Conservation (phyloP, 1,284 basidiomycete species). For the Malassezia vespertilionis region DNA sequence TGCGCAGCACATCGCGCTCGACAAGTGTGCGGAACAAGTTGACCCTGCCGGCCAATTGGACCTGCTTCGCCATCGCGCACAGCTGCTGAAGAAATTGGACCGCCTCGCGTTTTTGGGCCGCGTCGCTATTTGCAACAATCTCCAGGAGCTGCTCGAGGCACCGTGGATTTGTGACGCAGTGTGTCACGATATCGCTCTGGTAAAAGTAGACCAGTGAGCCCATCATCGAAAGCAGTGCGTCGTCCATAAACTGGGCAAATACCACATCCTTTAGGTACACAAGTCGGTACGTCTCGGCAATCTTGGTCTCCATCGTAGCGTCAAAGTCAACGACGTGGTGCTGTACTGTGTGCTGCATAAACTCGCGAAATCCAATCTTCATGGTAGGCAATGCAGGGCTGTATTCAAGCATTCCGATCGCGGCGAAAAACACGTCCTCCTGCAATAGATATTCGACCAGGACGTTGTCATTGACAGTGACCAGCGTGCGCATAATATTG, state of each 20-base stretch:
- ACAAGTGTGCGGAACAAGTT: conserved; percentile 77
- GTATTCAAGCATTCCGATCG: conserved; percentile 94
- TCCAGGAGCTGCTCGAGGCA: conserved; percentile 70
- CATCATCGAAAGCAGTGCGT: conserved; percentile 90
- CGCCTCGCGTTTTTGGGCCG: conserved; percentile 26
- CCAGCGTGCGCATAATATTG: conserved; percentile 86
- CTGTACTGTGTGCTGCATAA: conserved; percentile 65
- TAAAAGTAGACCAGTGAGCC: conserved; percentile 97
- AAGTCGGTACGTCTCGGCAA: conserved; percentile 90
- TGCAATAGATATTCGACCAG: conserved; percentile 90
- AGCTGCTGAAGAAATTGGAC: conserved; percentile 76
- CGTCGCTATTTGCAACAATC: conserved; percentile 40
- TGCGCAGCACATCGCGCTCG: conserved; percentile 75
- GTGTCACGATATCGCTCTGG: conserved; percentile 91
- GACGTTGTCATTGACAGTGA: conserved; percentile 85
- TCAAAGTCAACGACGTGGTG: conserved; percentile 52
- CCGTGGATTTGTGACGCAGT: conserved; percentile 66
- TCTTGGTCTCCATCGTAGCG: conserved; percentile 51
- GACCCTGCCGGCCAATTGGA: conserved; percentile 76
- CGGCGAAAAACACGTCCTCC: conserved; percentile 81
- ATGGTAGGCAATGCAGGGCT: conserved; percentile 89
- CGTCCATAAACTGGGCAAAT: conserved; percentile 82
- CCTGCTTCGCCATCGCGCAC: conserved; percentile 88
- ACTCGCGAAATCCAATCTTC: conserved; percentile 92
- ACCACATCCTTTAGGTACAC: conserved; percentile 97